Evolutionary conservation across 345 rosid species (phyloP), one percentile per base, ranked within the genome.

Genomic region (Eucalyptus decipiens): DNA sequence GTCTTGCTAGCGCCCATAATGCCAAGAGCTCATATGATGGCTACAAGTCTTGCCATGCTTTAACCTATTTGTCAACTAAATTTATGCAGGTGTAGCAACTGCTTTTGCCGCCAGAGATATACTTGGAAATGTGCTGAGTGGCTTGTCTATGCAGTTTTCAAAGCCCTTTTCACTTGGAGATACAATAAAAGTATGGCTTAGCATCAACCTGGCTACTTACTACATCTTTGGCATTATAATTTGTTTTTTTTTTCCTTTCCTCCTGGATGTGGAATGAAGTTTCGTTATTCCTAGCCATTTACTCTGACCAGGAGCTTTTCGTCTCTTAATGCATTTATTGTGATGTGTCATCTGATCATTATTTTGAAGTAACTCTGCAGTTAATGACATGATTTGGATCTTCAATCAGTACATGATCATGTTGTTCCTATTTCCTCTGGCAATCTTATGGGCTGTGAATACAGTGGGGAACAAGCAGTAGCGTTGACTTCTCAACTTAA

Each of bases 111-210:
- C 98, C 21, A 95, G 91, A 92, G 99, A 98, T 52, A 80, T 97
- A 89, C 98, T 98, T 89, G 99, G 99, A 69, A 98, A 98, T 92
- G 95, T 98, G 90, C 95, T 98, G 72, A 96, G 97, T 92, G 99
- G 99, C 45, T 92, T 96, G 88, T 96, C 97, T 32, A 95, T 98
- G 94, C 98, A 96, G 90, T 96, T 97, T 88, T 95, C 97, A 12
- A 94, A 90, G 91, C 99, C 99, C 15, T 98, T 97, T 93, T 95
- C 98, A 8, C 91, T 98, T 88, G 99, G 99, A 88, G 99, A 98
- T 93, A 96, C 97, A 7, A 98, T 98, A 88, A 96, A 97, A 93
- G 99, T 96, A 93, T 91, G 96, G 91, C 88, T 60, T 56, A 37
- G 30, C 49, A 76, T 76, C 28, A 76, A 40, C 85, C 85, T 13